phyloP scores from a whole-genome alignment of 2,329 filamentous ascomycete genomes.

The Dactylella cylindrospora region DNA sequence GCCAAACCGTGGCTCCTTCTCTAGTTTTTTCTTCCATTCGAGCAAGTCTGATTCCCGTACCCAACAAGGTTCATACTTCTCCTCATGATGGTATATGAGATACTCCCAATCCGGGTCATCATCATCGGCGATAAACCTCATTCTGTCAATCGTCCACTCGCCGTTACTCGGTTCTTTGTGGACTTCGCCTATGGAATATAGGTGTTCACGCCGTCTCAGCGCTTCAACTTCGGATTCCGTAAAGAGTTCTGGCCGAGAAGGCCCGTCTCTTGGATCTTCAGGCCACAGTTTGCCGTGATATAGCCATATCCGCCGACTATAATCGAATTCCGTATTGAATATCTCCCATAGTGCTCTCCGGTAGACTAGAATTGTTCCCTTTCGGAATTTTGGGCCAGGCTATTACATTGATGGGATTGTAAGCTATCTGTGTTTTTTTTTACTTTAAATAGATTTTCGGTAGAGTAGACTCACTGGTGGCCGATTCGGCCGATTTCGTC shows the following conservation, averaged over 20 bases:
- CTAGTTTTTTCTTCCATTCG: constrained; percentile 1
- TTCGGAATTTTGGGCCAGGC: neutral
- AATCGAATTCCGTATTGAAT: neutral
- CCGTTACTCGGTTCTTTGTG: neutral
- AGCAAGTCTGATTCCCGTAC: neutral
- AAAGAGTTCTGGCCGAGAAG: neutral
- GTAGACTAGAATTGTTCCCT: neutral
- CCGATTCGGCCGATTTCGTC: neutral
- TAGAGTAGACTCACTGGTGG: neutral
- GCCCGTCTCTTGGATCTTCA: neutral
- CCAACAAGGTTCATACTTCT: neutral
- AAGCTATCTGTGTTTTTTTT: too few relatives aligned
- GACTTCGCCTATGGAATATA: neutral
- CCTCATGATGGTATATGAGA: neutral
- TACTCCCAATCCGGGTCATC: neutral
- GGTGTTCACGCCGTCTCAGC: neutral
- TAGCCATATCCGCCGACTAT: neutral
- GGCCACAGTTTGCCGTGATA: neutral
- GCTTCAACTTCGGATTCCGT: neutral
- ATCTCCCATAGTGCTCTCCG: neutral
- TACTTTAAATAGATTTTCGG: too few relatives aligned
- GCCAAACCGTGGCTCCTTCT: too few relatives aligned
- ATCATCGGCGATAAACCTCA: neutral
- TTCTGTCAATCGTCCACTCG: neutral
- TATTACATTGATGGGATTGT: too few relatives aligned